Base-by-base conservation (phyloP, 1,284 basidiomycete species). In the Ceratobasidium sp. region DNA sequence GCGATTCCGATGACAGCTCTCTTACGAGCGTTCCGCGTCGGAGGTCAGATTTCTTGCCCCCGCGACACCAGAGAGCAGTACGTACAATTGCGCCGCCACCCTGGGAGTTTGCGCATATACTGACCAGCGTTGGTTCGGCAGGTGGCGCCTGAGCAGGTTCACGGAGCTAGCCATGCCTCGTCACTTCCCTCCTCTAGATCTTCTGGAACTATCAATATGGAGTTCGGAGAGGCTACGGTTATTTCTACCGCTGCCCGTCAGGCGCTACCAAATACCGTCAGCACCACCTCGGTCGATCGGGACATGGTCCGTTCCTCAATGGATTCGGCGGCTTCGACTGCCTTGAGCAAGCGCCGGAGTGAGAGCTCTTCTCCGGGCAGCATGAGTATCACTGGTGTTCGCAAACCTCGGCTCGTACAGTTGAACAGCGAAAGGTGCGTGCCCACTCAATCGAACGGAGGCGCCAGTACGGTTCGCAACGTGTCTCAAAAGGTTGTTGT, bases 401-500 rank as follows among this genome's bases (percentile, higher is more conserved):
- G 67, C 35, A 41, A 55, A 14, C 88, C 90, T 47, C 85, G 89
- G 32, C 80, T 93, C n/a, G 90, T 92, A 35, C 89, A 88, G 47
- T 92, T 93, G 78, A 91, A 88, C 5, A 87, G 86, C 76, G 87
- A 89, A 28, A 84, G 85, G 35, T 87, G 88, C n/a, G 89, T 91
- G 26, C 89, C 89, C 46, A 84, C 62, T 80, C 81, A 57, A 79
- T 79, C 76, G 79, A 78, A 78, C 38, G 79, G 73, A 21, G 79
- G 77, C 63, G 78, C 77, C 54, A 80, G 74, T 26, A 74, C 76
- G 52, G 74, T 77, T 66, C 83, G 89, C 73, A 85, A 89, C 9
- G 82, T 85, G 23, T 91, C 90, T 79, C 90, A 92, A 80, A 86
- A 84, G 66, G 91, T 89, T 9, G 87, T 85, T 72, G 84, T 91